These are phyloP conservation scores for Alternaria atra DNA, from an alignment of 2,329 filamentous ascomycete genomes.

Conservation along the genomic window DNA sequence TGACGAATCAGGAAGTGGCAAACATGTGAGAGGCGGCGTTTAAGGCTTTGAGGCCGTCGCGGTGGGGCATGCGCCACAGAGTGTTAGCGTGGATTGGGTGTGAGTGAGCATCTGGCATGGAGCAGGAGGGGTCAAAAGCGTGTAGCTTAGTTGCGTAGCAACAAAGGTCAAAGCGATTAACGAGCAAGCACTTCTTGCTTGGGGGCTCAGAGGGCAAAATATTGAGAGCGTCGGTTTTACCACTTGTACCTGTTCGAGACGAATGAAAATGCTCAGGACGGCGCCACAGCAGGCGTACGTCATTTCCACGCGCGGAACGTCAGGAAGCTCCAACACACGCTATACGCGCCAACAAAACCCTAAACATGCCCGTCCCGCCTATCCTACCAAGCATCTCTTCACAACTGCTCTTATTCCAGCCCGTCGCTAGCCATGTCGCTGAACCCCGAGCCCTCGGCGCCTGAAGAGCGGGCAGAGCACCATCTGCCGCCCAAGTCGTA, in stretches of 20 bases:
- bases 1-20: conserved; percentile 37
- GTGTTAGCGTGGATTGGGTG: conserved; percentile 6
- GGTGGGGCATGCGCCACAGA: conserved; percentile 21
- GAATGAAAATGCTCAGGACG: background rate
- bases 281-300: conserved; percentile 17
- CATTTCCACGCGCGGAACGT: conserved; percentile 28
- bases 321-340: conserved; percentile 31
- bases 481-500: conserved; percentile 56
- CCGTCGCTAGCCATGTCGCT: conserved; percentile 49
- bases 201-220: background rate
- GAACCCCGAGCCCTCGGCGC: conserved; percentile 53
- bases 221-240: background rate
- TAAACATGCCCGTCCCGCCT: conserved; percentile 13
- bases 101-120: too few species aligned
- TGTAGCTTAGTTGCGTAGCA: background rate
- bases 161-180: background rate
- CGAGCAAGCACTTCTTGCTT: background rate
- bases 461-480: conserved; percentile 50
- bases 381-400: conserved; percentile 9
- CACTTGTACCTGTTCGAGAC: background rate
- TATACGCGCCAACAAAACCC: conserved; percentile 33
- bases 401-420: conserved; percentile 5
- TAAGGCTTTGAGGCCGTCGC: background rate
- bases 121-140: too few species aligned
- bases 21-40: conserved; percentile 21